Evolutionary conservation across 2,329 filamentous ascomycete species (phyloP).

Genomic region (Orbilia brochopaga): DNA sequence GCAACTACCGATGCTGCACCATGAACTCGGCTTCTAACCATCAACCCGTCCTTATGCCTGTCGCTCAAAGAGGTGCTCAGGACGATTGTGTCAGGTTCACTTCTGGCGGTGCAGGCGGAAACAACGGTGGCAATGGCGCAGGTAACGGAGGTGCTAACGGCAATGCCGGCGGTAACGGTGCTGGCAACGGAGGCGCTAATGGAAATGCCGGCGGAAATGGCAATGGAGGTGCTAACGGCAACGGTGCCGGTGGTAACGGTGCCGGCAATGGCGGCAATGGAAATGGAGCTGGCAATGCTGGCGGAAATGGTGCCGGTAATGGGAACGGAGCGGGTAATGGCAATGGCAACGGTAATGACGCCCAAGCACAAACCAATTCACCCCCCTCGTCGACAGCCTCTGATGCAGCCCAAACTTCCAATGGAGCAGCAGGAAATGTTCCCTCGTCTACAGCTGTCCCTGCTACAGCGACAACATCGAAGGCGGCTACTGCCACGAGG

Average conservation of each 20-base stretch:
- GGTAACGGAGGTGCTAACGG: conserved; percentile 13
- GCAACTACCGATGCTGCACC: conserved; percentile 63
- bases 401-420: neutral
- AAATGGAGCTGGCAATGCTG: conserved; percentile 14
- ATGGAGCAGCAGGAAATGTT: conserved; percentile 1
- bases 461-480: conserved; percentile 1
- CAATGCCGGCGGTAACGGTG: conserved; percentile 25
- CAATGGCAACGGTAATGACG: conserved; percentile 29
- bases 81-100: conserved; percentile 64
- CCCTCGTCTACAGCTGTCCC: conserved; percentile 14
- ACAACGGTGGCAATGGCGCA: conserved; percentile 9
- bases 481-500: conserved; percentile 6
- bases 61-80: conserved; percentile 64
- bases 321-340: no score
- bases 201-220: conserved; percentile 7
- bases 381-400: conserved; percentile 6
- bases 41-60: conserved; percentile 67
- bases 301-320: conserved; percentile 11
- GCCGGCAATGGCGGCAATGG: conserved; percentile 14
- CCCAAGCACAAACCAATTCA: conserved; percentile 25
- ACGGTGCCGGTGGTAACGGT: conserved; percentile 11
- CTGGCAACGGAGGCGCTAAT: conserved; percentile 17
- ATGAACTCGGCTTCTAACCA: conserved; percentile 64
- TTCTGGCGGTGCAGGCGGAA: conserved; percentile 55
- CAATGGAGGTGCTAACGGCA: conserved; percentile 11